These are phyloP conservation scores for Stromatinia cepivora DNA, from an alignment of 2,329 filamentous ascomycete species.

Conservation along the genomic window DNA sequence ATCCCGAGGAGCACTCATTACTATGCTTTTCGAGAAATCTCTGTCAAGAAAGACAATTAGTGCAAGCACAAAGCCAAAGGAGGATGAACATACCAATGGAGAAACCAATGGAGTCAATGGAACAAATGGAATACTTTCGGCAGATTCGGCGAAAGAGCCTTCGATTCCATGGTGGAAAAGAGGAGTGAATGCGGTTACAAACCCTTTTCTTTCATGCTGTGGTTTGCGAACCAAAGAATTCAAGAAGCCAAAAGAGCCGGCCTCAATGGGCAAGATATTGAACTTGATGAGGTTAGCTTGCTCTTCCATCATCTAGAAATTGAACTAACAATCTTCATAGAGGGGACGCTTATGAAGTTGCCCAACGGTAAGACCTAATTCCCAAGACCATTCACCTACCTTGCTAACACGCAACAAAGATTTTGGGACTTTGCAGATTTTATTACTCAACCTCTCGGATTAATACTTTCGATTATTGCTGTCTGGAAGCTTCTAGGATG, in stretches of 20 bases:
- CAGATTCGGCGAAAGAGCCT: conserved; percentile 24
- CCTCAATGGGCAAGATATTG: conserved; percentile 86
- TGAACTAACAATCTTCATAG: conserved; percentile 27
- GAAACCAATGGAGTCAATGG: conserved; percentile 25
- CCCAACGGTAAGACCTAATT: conserved; percentile 52
- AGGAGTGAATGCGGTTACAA: conserved; percentile 28
- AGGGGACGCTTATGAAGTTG: conserved; percentile 74
- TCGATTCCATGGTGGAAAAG: conserved; percentile 25
- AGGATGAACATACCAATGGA: conserved; percentile 24
- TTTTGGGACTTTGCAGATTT: conserved; percentile 87
- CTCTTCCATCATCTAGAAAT: too few relatives aligned
- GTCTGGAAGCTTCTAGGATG: conserved; percentile 80
- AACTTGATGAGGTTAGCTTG: conserved; percentile 72
- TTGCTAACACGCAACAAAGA: conserved; percentile 39
- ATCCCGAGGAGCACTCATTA: conserved; percentile 81
- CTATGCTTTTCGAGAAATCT: conserved; percentile 76
- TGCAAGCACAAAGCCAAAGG: conserved; percentile 34
- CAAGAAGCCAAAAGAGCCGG: conserved; percentile 53
- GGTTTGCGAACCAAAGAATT: conserved; percentile 35
- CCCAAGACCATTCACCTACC: background rate
- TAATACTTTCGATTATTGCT: conserved; percentile 71
- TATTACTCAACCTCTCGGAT: conserved; percentile 72
- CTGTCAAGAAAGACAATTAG: conserved; percentile 40
- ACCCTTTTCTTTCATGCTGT: conserved; percentile 36
- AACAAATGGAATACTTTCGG: conserved; percentile 22